phyloP scores from a whole-genome alignment of 768 basidiomycete species.

The Agaricus blazei region DNA sequence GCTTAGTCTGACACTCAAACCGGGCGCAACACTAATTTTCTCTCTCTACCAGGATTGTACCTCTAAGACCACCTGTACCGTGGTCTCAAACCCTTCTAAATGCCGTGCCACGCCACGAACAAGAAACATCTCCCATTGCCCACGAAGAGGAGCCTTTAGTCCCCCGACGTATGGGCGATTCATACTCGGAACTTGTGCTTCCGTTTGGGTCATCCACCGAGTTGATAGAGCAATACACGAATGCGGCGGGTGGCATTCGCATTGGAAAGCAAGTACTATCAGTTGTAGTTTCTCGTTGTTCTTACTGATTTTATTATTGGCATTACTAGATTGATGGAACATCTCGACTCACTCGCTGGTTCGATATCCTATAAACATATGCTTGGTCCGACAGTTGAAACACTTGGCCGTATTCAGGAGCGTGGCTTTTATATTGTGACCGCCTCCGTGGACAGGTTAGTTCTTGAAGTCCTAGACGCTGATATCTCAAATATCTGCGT shows the following conservation, averaged over 20 bases:
- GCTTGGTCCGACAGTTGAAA: constrained; percentile 58
- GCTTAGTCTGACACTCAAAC: constrained; percentile 9
- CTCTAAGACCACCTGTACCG: constrained; percentile 42
- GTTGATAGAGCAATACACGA: constrained; percentile 64
- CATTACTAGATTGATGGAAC: constrained; percentile 57
- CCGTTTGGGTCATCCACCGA: constrained; percentile 57
- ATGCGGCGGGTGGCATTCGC: constrained; percentile 65
- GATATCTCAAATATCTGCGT: not conserved
- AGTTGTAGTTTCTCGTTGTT: not conserved
- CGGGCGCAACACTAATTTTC: not conserved
- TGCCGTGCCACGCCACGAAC: constrained; percentile 19
- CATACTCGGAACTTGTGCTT: constrained; percentile 60
- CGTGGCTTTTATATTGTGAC: constrained; percentile 80
- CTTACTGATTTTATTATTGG: not conserved
- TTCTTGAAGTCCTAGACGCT: not conserved
- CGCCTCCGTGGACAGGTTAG: constrained; percentile 72
- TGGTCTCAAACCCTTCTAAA: constrained; percentile 59
- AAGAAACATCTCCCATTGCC: constrained; percentile 12
- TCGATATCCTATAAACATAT: constrained; percentile 82
- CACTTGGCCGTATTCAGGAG: constrained; percentile 49
- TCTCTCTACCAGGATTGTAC: constrained; percentile 40
- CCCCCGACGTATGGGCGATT: constrained; percentile 63
- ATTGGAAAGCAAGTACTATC: constrained; percentile 47
- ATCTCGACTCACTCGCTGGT: constrained; percentile 81
- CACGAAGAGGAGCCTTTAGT: constrained; percentile 24